Base-by-base conservation (phyloP, 2,329 filamentous ascomycete genomes). In the Thelonectria olida region DNA sequence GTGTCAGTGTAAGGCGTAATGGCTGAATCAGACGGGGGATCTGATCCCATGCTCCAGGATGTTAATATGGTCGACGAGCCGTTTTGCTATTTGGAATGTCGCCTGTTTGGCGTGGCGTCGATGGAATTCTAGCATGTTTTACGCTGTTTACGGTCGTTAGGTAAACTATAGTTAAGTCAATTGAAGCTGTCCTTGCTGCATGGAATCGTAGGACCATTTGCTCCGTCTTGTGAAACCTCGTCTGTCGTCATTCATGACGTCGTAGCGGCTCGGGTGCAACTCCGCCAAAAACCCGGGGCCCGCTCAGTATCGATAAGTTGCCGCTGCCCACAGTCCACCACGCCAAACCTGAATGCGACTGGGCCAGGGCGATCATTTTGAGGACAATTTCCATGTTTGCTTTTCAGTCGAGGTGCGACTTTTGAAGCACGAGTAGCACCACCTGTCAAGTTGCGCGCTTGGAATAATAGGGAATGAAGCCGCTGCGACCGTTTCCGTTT, bases 401-500 rank as follows among this genome's bases (percentile, higher is more conserved):
- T 13, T 9, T 17, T n/a, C n/a, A n/a, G n/a, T n/a, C n/a, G n/a
- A n/a, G n/a, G n/a, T n/a, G n/a, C n/a, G n/a, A n/a, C n/a, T n/a
- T n/a, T n/a, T n/a, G n/a, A n/a, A n/a, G n/a, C n/a, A n/a, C n/a
- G n/a, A n/a, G n/a, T n/a, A n/a, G n/a, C n/a, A n/a, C n/a, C n/a
- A n/a, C n/a, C n/a, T n/a, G n/a, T n/a, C n/a, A n/a, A n/a, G n/a
- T n/a, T n/a, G n/a, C n/a, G n/a, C n/a, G n/a, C n/a, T n/a, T n/a
- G n/a, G 28, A 13, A 31, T 10, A 8, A 34, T 34, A 10, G n/a
- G 53, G 54, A 39, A 76, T 77, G 75, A 76, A 70, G 64, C 72
- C 73, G 22, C 55, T 79, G 44, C 71, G 72, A 17, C 74, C 74
- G 3, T 92, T 94, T 68, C 89, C 90, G 1, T 81, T 88, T n/a